phyloP scores from a whole-genome alignment of 495 filamentous ascomycete genomes.

The Aspergillus avenaceus region DNA sequence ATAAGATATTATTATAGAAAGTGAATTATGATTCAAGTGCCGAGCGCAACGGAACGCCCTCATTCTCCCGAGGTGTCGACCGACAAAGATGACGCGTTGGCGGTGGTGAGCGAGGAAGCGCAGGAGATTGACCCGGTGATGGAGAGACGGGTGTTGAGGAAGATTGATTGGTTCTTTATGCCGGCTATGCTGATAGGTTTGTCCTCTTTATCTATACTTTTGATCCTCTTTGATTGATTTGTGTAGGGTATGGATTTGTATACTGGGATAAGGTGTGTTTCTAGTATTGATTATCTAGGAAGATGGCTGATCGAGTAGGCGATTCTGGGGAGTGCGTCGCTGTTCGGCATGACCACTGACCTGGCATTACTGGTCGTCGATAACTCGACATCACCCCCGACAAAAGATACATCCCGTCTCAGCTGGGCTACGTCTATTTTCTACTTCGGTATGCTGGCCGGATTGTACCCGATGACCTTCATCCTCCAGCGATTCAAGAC shows the following conservation, averaged over 20 bases:
- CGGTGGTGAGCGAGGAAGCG: slow-evolving; percentile 48
- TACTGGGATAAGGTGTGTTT: slow-evolving; percentile 69
- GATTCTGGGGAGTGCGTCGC: slow-evolving; percentile 64
- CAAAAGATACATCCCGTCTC: slow-evolving; percentile 57
- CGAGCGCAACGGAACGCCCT: slow-evolving; percentile 1
- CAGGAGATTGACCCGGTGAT: slow-evolving; percentile 48
- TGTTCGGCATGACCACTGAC: slow-evolving; percentile 74
- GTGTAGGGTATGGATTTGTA: slow-evolving; percentile 61
- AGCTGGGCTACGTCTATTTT: slow-evolving; percentile 76
- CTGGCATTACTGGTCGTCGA: slow-evolving; percentile 51
- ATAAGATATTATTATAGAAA: no score
- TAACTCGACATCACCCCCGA: slow-evolving; percentile 49
- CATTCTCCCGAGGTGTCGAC: not conserved
- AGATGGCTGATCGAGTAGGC: slow-evolving; percentile 40
- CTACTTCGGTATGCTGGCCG: slow-evolving; percentile 75
- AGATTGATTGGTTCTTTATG: slow-evolving; percentile 68
- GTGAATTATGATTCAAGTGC: slow-evolving; percentile 10
- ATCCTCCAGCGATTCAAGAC: slow-evolving; percentile 61
- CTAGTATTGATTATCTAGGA: not conserved
- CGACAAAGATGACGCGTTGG: slow-evolving; percentile 26
- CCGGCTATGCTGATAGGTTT: slow-evolving; percentile 65
- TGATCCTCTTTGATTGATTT: not conserved
- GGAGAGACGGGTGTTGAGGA: slow-evolving; percentile 55
- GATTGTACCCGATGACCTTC: slow-evolving; percentile 69
- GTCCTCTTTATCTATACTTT: not conserved